phyloP scores from a whole-genome alignment of 352 stramenopile species.

The Globisporangium paroecandrum region DNA sequence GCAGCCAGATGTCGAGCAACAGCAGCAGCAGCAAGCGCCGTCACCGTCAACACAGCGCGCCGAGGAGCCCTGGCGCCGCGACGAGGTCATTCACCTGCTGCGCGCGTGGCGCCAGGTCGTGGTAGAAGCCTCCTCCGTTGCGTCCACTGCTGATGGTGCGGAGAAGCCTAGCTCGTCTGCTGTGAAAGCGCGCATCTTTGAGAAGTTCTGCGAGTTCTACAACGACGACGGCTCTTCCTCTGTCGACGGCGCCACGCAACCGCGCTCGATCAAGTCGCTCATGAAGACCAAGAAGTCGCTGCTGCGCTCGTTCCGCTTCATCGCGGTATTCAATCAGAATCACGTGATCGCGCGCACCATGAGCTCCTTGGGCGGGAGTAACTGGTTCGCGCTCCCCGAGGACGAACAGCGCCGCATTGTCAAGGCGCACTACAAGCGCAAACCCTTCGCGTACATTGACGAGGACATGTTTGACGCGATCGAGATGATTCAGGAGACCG shows the following conservation, averaged over 20 bases:
- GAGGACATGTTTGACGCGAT: conserved; percentile 19
- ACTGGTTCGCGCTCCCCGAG: conserved; percentile 5
- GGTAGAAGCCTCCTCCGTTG: background rate
- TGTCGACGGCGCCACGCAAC: no score
- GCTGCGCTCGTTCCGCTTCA: conserved; percentile 17
- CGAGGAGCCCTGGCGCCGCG: conserved; percentile 5
- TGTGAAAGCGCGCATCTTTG: conserved; percentile 7
- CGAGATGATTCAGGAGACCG: conserved; percentile 13
- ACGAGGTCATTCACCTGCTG: conserved; percentile 7
- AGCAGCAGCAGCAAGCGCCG: background rate
- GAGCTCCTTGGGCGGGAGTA: conserved; percentile 4
- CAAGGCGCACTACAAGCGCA: conserved; percentile 17
- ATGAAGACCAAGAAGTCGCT: conserved; percentile 16
- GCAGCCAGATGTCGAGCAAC: background rate
- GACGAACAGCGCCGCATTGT: conserved; percentile 15
- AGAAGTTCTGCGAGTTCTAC: background rate
- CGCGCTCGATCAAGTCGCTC: conserved; percentile 16
- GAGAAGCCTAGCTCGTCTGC: background rate
- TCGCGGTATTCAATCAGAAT: conserved; percentile 19
- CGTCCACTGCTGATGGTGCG: background rate
- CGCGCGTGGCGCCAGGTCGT: conserved; percentile 5
- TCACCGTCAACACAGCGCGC: background rate
- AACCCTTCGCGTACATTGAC: conserved; percentile 19
- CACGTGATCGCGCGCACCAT: conserved; percentile 14
- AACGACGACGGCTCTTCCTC: background rate